A percentile compares a stretch with the other conserved stretches of the same genome.
Evolutionary conservation across 805 yeast genomes (phyloP).

Genomic region (Dipodascopsis tothii): DNA sequence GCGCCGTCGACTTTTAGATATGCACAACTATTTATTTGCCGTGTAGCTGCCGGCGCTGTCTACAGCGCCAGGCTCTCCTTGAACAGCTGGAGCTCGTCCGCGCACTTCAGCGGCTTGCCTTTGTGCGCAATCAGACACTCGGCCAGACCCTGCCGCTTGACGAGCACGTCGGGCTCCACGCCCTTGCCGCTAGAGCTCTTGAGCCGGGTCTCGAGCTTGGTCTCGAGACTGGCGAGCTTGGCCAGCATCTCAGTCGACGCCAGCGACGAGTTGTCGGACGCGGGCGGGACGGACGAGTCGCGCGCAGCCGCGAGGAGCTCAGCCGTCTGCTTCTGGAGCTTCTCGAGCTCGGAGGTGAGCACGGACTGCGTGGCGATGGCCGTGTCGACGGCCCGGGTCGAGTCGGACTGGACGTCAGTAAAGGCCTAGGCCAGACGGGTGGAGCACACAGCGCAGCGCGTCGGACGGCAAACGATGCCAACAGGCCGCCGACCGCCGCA

Average conservation of each 20-base stretch:
- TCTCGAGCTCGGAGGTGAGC: constrained; percentile 30
- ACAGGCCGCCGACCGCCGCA: too few species aligned
- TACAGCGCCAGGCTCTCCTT: constrained; percentile 44
- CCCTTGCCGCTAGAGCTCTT: constrained; percentile 30
- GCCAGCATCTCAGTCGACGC: constrained; percentile 18
- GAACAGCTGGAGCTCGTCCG: constrained; percentile 70
- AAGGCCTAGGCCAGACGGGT: too few species aligned
- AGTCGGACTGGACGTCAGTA: constrained; percentile 27
- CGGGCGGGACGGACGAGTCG: background rate
- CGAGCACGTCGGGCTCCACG: constrained; percentile 9
- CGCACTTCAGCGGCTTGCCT: constrained; percentile 64
- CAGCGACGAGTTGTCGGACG: constrained; percentile 8
- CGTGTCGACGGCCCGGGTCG: constrained; percentile 31
- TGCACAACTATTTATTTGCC: constrained; percentile 1
- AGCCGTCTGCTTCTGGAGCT: constrained; percentile 28
- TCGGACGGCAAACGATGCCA: too few species aligned
- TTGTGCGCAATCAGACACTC: constrained; percentile 53
- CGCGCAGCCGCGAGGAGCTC: constrained; percentile 17
- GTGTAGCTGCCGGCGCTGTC: constrained; percentile 4
- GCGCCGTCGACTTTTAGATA: constrained; percentile 58
- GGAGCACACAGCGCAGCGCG: too few species aligned
- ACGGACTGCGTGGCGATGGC: constrained; percentile 32
- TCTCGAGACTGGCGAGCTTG: constrained; percentile 16
- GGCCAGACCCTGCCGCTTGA: constrained; percentile 41
- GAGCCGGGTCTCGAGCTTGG: constrained; percentile 35